Percentiles rank a stretch among this genome's conserved stretches.
Conservation (phyloP, 1,284 basidiomycete genomes). For the Sanghuangporus baumii region DNA sequence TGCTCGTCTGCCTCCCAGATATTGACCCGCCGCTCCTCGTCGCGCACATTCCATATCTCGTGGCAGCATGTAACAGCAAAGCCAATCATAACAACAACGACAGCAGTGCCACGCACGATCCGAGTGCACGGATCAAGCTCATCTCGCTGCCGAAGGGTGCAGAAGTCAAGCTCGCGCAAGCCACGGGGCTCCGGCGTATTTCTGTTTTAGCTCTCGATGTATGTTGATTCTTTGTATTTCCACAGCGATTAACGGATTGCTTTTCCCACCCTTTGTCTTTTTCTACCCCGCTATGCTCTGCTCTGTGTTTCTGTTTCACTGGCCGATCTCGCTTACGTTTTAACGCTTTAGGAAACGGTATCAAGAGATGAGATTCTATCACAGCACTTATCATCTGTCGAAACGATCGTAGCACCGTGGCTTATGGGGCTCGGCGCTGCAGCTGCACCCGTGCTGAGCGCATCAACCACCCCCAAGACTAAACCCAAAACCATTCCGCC, state of each 20-base stretch:
- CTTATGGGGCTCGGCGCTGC: slow-evolving; percentile 28
- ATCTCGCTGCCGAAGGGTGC: slow-evolving; percentile 70
- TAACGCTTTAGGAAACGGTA: slow-evolving; percentile 30
- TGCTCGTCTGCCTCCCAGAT: slow-evolving; percentile 70
- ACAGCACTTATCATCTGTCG: slow-evolving; percentile 41
- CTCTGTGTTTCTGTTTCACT: slow-evolving; percentile 4
- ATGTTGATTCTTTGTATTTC: slow-evolving; percentile 20
- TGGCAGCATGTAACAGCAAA: slow-evolving; percentile 58
- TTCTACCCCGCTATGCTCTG: neutral
- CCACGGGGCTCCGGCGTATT: slow-evolving; percentile 63
- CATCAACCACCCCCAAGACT: slow-evolving; percentile 3
- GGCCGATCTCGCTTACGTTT: neutral
- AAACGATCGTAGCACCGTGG: slow-evolving; percentile 60
- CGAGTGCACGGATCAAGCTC: slow-evolving; percentile 40
- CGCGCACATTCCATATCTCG: slow-evolving; percentile 66
- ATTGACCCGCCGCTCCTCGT: slow-evolving; percentile 67
- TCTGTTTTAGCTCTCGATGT: slow-evolving; percentile 64
- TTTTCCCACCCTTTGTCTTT: neutral
- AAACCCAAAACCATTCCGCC: slow-evolving; percentile 7
- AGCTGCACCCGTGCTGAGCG: slow-evolving; percentile 13
- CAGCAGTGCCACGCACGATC: slow-evolving; percentile 9
- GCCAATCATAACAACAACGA: too few species aligned
- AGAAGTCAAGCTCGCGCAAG: slow-evolving; percentile 57
- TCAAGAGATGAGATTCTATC: slow-evolving; percentile 35
- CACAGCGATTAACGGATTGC: neutral